These are phyloP conservation scores for Cladobotryum mycophilum DNA, from an alignment of 2,329 filamentous ascomycete genomes.

Conservation along the genomic window DNA sequence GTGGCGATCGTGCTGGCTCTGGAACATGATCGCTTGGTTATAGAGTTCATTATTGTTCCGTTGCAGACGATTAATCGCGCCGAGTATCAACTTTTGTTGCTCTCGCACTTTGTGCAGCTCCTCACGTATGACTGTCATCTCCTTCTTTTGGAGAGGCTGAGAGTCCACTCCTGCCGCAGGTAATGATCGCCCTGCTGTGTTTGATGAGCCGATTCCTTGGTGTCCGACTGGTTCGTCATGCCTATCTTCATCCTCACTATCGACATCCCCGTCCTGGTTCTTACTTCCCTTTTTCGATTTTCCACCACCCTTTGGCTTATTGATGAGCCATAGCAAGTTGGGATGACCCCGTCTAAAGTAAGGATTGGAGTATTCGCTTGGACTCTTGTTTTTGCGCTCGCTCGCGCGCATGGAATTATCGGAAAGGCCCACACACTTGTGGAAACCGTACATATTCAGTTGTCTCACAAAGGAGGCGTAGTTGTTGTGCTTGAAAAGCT, in stretches of 20 bases:
- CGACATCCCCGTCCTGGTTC: constrained; percentile 63
- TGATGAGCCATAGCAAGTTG: constrained; percentile 90
- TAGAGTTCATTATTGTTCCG: constrained; percentile 84
- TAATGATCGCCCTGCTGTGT: constrained; percentile 25
- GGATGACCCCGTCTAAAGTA: constrained; percentile 92
- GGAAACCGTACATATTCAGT: constrained; percentile 96
- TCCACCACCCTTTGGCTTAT: constrained; percentile 79
- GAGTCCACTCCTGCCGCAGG: constrained; percentile 40
- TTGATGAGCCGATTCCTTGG: constrained; percentile 16
- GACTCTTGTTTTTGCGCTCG: constrained; percentile 94
- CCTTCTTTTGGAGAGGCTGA: constrained; percentile 57
- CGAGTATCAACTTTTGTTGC: constrained; percentile 80
- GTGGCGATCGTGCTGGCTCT: constrained; percentile 89
- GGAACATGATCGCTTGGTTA: constrained; percentile 80
- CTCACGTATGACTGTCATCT: constrained; percentile 68
- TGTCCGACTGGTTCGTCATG: constrained; percentile 33
- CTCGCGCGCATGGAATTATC: constrained; percentile 98
- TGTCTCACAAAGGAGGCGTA: constrained; percentile 95
- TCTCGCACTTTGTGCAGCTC: constrained; percentile 78
- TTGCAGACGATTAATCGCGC: constrained; percentile 71
- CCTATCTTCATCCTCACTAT: constrained; percentile 53
- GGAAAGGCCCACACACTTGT: constrained; percentile 88
- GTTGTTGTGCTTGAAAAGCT: constrained; percentile 98
- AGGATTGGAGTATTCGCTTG: constrained; percentile 95
- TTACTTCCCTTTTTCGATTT: constrained; percentile 52